Evolutionary conservation across 352 stramenopile species (phyloP), one percentile per base, ranked within the genome.

Genomic region (Phytopythium sindhum): DNA sequence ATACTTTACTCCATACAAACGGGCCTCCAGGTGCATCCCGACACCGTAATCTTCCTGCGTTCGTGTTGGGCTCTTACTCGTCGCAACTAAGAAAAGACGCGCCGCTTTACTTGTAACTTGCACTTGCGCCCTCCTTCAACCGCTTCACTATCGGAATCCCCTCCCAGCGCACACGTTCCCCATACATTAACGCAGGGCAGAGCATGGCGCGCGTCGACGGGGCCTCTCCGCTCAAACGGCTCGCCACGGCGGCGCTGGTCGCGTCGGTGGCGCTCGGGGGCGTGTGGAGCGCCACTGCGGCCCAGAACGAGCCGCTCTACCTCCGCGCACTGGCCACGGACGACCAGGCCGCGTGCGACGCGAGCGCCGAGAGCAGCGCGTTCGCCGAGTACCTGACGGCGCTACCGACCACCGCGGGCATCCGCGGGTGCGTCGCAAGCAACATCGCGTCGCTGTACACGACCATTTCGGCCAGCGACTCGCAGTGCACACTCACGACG

Each of bases 401-500:
- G 2, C 48, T 89, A 47, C 80, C 80, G 12, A 57, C 66, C n/a
- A 73, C 77, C 9, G 78, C 61, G 4, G 78, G 78, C 15, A 59
- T 89, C 21, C 76, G 75, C 45, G 71, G 70, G 31, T 89, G 80
- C 65, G 60, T 81, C 31, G 75, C 78, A 37, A 73, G 60, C 58
- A 89, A 89, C 67, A 66, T 87, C 41, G 72, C 74, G 23, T 56
- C 67, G 45, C 66, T 89, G 17, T 69, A 80, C 23, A 59, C 65
- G 14, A 65, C 68, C 24, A 69, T 89, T 10, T 74, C 77, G 5
- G 68, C 47, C 7, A 64, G 60, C 11, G 69, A 60, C 23, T 78
- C 73, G 42, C 78, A 74, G 64, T 87, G 77, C 56, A 68, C 75
- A 60, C 70, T 89, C 63, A 75, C 74, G 61, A 81, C 77, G 37